phyloP scores from a whole-genome alignment of 2,329 filamentous ascomycete genomes.

The Orbilia javanica region DNA sequence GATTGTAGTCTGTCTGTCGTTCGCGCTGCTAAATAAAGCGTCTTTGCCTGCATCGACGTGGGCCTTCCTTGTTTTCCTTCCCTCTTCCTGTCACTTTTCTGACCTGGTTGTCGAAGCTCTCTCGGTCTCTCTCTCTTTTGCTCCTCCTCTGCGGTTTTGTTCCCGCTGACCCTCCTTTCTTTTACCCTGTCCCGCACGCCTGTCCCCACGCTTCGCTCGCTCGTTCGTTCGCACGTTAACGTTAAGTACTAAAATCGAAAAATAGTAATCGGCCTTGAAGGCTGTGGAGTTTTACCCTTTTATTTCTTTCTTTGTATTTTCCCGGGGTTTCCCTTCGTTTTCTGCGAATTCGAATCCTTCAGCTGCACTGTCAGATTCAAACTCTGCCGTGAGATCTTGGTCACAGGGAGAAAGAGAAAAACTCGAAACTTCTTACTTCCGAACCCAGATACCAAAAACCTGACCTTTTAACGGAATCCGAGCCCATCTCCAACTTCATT shows the following conservation, averaged over 20 bases:
- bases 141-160: constrained; percentile 22
- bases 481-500: not conserved
- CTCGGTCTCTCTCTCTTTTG: not conserved
- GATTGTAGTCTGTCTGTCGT: not conserved
- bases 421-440: constrained; percentile 15
- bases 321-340: constrained; percentile 11
- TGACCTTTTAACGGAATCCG: not conserved
- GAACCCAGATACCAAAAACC: constrained; percentile 2
- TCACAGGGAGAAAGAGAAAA: not conserved
- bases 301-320: not conserved
- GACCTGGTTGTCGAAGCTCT: constrained; percentile 18
- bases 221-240: not conserved
- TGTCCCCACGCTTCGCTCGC: not conserved
- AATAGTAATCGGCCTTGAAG: constrained; percentile 46
- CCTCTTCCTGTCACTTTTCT: constrained; percentile 10
- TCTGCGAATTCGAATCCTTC: constrained; percentile 20
- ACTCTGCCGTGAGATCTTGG: not conserved
- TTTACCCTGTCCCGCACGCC: not conserved
- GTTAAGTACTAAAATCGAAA: not conserved
- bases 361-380: not conserved
- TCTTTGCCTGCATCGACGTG: constrained; percentile 47
- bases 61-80: constrained; percentile 22
- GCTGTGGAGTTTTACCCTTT: constrained; percentile 3
- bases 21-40: constrained; percentile 48
- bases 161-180: constrained; percentile 48